Evolutionary conservation across 352 stramenopile species (phyloP).

Genomic region (Globisporangium mamillatum): DNA sequence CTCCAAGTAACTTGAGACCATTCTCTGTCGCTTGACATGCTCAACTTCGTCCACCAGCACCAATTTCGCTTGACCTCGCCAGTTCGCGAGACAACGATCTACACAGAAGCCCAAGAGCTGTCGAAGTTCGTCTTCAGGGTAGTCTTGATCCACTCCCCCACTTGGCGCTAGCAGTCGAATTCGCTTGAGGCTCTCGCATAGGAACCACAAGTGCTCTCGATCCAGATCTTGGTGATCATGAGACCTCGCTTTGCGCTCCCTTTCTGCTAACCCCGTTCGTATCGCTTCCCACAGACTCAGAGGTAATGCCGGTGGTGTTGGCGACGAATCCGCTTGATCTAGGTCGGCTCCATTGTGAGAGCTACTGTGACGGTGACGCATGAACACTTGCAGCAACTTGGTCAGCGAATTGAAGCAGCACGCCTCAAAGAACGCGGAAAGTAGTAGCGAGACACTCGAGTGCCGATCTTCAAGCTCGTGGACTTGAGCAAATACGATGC

Average conservation of each 20-base stretch:
- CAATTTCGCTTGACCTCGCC: not conserved
- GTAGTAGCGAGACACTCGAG: not conserved
- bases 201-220: conserved; percentile 28
- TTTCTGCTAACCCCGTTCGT: not conserved
- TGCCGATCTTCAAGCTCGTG: not conserved
- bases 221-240: conserved; percentile 4
- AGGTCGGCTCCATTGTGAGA: not conserved
- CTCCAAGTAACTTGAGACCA: not conserved
- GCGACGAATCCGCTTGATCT: not conserved
- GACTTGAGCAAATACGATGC: not conserved
- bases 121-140: not conserved
- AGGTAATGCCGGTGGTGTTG: too few species aligned
- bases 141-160: too few species aligned
- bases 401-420: conserved; percentile 11
- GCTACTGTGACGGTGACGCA: not conserved
- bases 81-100: not conserved
- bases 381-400: not conserved
- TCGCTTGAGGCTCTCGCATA: conserved; percentile 9
- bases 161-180: not conserved
- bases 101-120: conserved; percentile 5
- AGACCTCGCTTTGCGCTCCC: not conserved
- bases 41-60: not conserved
- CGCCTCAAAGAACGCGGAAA: conserved; percentile 12
- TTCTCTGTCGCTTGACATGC: not conserved
- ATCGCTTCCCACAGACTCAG: conserved; percentile 7